phyloP scores from a whole-genome alignment of 2,329 filamentous ascomycete genomes.

The Penicillium sp. region DNA sequence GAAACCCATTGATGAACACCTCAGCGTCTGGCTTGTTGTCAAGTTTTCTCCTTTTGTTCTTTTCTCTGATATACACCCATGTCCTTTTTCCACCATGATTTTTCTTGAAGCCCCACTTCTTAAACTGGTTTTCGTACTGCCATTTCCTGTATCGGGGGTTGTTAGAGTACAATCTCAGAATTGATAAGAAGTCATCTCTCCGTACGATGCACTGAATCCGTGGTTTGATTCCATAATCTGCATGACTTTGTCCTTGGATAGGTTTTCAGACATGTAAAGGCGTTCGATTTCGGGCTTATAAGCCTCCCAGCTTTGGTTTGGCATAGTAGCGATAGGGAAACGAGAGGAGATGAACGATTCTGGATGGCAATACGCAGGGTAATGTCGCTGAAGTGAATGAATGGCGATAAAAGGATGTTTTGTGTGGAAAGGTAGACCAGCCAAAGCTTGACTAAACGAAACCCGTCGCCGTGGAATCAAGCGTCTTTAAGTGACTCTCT shows the following conservation, averaged over 20 bases:
- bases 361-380: too few relatives aligned
- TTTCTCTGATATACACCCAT: neutral
- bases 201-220: neutral
- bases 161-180: neutral
- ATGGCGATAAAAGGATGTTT: too few relatives aligned
- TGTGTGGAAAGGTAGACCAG: too few relatives aligned
- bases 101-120: neutral
- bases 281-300: neutral
- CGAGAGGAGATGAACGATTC: neutral
- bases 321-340: neutral
- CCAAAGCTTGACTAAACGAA: too few relatives aligned
- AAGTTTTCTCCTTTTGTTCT: neutral
- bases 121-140: neutral
- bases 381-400: too few relatives aligned
- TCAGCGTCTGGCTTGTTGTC: neutral
- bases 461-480: too few relatives aligned
- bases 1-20: neutral
- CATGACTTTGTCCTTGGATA: neutral
- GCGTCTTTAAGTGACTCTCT: too few relatives aligned
- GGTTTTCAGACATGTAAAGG: neutral
- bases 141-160: neutral
- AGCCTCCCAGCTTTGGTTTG: neutral
- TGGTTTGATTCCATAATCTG: neutral
- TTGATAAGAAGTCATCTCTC: neutral
- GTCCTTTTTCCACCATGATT: neutral